Percentiles rank a stretch among this genome's conserved stretches.
phyloP scores from a whole-genome alignment of 2,329 filamentous ascomycete species.

The Colletotrichum shisoi region DNA sequence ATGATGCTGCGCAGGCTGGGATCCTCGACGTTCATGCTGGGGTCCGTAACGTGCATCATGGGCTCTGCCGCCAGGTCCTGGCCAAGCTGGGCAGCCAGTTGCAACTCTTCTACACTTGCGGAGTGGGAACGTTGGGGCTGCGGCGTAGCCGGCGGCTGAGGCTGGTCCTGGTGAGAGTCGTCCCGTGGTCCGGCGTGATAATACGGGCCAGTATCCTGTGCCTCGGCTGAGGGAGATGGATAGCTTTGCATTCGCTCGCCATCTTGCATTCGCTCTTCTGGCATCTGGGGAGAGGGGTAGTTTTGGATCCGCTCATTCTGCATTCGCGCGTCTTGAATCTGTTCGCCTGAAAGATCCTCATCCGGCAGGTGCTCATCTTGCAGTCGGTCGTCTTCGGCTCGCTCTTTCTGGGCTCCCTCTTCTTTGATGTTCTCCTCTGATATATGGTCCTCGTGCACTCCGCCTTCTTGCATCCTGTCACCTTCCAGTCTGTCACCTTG shows the following conservation, averaged over 20 bases:
- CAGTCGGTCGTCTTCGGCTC: not conserved
- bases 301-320: conserved; percentile 29
- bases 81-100: conserved; percentile 65
- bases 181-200: conserved; percentile 42
- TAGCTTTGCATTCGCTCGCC: conserved; percentile 32
- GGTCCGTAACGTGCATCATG: conserved; percentile 59
- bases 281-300: conserved; percentile 27
- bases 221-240: conserved; percentile 31
- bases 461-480: conserved; percentile 6
- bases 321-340: conserved; percentile 2
- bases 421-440: conserved; percentile 8
- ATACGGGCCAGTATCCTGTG: conserved; percentile 30
- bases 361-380: conserved; percentile 1
- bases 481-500: conserved; percentile 14
- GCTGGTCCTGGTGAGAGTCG: conserved; percentile 39
- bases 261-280: conserved; percentile 31
- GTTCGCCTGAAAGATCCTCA: not conserved
- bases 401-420: conserved; percentile 7
- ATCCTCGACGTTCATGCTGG: conserved; percentile 56
- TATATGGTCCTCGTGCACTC: conserved; percentile 4
- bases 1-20: conserved; percentile 55
- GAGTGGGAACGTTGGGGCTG: conserved; percentile 55
- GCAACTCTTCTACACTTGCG: conserved; percentile 63
- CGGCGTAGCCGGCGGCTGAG: conserved; percentile 50
- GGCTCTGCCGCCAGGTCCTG: conserved; percentile 60